Evolutionary conservation across 345 rosid species (phyloP).

Genomic region (Gossypium mustelinum): DNA sequence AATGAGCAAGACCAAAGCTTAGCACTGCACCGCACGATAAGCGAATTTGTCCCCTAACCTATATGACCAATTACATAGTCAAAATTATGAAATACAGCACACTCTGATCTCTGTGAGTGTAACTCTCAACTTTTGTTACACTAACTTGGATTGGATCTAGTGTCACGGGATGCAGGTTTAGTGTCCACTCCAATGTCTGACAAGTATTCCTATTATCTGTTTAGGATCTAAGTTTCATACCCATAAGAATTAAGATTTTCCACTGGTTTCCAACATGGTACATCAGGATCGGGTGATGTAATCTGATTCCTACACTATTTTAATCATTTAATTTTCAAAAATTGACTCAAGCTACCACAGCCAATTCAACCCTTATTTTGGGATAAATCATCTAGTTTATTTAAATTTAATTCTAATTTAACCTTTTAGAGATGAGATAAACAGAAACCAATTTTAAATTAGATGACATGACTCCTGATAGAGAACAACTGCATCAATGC

Average conservation of each 20-base stretch:
- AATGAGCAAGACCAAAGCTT: constrained; percentile 68
- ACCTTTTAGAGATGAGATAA: not conserved
- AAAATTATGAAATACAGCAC: not conserved
- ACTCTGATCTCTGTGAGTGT: not conserved
- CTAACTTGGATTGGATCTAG: not conserved
- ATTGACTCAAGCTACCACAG: not conserved
- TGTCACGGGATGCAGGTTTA: not conserved
- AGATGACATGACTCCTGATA: not conserved
- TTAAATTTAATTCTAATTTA: not conserved
- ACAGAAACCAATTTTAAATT: not conserved
- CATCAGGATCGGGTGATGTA: not conserved
- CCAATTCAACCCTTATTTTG: not conserved
- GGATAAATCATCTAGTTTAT: constrained; percentile 4
- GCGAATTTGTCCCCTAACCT: constrained; percentile 63
- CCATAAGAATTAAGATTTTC: not conserved
- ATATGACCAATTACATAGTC: constrained; percentile 8
- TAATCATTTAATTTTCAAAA: not conserved
- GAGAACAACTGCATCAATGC: not conserved
- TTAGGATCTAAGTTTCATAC: not conserved
- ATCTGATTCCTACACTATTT: not conserved
- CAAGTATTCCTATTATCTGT: not conserved
- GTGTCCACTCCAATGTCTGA: not conserved
- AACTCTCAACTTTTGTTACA: constrained; percentile 8
- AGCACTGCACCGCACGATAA: constrained; percentile 43
- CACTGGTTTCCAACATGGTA: not conserved